Evolutionary conservation across 2,329 filamentous ascomycete species (phyloP), one percentile per base, ranked within the genome.

Genomic region (Spiromastix sp.): DNA sequence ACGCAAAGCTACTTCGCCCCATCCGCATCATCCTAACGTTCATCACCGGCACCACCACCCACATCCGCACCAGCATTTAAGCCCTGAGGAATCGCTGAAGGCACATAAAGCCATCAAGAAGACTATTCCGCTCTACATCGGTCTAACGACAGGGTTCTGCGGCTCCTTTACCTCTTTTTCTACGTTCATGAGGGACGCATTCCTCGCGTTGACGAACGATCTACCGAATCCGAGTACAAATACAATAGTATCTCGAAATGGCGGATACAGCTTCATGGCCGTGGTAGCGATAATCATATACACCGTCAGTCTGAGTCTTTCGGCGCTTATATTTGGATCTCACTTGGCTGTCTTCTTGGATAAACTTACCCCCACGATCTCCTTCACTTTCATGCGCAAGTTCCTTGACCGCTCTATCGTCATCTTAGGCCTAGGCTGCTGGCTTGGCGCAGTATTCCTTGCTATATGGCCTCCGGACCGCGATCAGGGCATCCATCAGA

Each of bases 161-260:
- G 85, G 89, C 42, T 87, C 82, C 45, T 84, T 91, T 50, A 95
- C 87, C 0, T 87, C 81, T 7, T 94, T 94, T 59, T 93, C 86
- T 0, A 77, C 79, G 13, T 93, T 93, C 53, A 78, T 87, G 30
- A 72, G 83, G 5, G 87, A 93, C 48, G 61, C 71, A 10, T 93
- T 93, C 53, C 70, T 93, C 15, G 80, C 84, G 0, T 60, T 93
- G 12, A 79, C 83, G 3, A 91, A 94, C 52, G 71, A 81, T 43
- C 61, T 93, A 8, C 66, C 72, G 0, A 59, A 66, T 47, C 54
- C 60, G 0, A 52, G 56, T 2, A 70, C 84, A 2, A 77, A 78
- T 44, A 41, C 59, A 1, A 49, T 51, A 1, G 52, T 59, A 0
- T 53, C 57, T 1, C 71, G 85, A 3, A 78, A 79, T 47, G 77